Evolutionary conservation across 805 yeast genomes (phyloP), one percentile per base, ranked within the genome.

Genomic region (Nakazawaea ambrosiae): DNA sequence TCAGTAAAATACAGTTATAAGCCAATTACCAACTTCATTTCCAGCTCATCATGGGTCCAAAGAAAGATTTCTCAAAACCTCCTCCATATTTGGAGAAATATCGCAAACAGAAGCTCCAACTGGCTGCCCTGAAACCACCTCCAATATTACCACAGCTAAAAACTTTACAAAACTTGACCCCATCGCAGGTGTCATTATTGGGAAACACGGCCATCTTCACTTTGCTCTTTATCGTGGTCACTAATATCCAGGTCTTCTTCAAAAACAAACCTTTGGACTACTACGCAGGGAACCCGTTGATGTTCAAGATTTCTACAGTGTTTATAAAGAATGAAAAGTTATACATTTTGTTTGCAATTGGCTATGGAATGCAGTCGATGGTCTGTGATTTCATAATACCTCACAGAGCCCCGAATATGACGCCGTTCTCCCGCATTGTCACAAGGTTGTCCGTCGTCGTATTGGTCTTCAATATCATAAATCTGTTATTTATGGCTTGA

Each of bases 31-130:
- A n/a, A n/a, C n/a, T n/a, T n/a, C n/a, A n/a, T n/a, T n/a, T n/a
- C n/a, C n/a, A n/a, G n/a, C n/a, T n/a, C 25, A 5, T n/a, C 34
- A 12, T 17, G 4, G 34, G 7, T 15, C 17, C 32, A 29, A 29
- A 28, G 33, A 31, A 31, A 27, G 32, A 36, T 11, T 20, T 19
- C 23, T 14, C 24, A 5, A 36, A 30, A 12, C 23, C 30, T 19
- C 40, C 40, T 14, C 35, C 35, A 22, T 36, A 36, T 15, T 15
- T 36, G 35, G 23, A 14, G 16, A 36, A 36, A 27, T 36, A 31
- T 24, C 24, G 30, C 6, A n/a, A 31, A 11, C n/a, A n/a, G 12
- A 7, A 8, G 17, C 17, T 9, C 9, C 24, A 30, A 15, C 17
- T 19, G 33, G 5, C 12, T 7, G 15, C n/a, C 20, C 40, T 31